These are phyloP conservation scores for Candida multigemmis DNA, from an alignment of 805 yeast genomes.

Conservation along the genomic window DNA sequence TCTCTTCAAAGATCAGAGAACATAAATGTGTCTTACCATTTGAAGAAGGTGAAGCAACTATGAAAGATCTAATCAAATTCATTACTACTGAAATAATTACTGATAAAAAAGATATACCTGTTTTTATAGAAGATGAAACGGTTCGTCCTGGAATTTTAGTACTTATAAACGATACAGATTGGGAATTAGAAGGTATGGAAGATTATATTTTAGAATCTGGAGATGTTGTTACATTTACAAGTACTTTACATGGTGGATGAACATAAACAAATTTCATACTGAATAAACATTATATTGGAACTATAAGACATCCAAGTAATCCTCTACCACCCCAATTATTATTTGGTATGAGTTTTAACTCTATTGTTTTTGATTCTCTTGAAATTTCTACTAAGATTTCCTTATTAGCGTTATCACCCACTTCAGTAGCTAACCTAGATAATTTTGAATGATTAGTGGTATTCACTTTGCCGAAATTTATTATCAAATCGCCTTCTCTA, in stretches of 20 bases:
- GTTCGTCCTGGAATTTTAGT: slow-evolving; percentile 91
- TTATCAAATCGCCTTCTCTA: slow-evolving; percentile 41
- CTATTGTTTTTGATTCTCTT: slow-evolving; percentile 16
- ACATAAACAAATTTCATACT: neutral
- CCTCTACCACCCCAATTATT: slow-evolving; percentile 59
- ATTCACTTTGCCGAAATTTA: slow-evolving; percentile 44
- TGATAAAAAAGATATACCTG: slow-evolving; percentile 55
- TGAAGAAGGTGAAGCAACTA: slow-evolving; percentile 32
- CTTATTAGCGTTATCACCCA: slow-evolving; percentile 25
- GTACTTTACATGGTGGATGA: slow-evolving; percentile 92
- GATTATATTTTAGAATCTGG: slow-evolving; percentile 67
- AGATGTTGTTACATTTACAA: slow-evolving; percentile 79
- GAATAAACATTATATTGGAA: slow-evolving; percentile 20
- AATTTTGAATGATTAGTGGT: slow-evolving; percentile 49
- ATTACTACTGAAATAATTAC: slow-evolving; percentile 47
- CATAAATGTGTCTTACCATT: slow-evolving; percentile 38
- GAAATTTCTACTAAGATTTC: slow-evolving; percentile 16
- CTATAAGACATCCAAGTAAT: slow-evolving; percentile 56
- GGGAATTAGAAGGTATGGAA: slow-evolving; percentile 92
- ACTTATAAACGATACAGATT: slow-evolving; percentile 86
- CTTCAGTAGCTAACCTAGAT: slow-evolving; percentile 32
- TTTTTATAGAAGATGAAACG: slow-evolving; percentile 73
- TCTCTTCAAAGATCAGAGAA: slow-evolving; percentile 52
- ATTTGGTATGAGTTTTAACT: slow-evolving; percentile 32
- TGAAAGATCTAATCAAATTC: slow-evolving; percentile 45